Conservation (phyloP, 106 monocot species). For the Dioscorea zingiberensis region DNA sequence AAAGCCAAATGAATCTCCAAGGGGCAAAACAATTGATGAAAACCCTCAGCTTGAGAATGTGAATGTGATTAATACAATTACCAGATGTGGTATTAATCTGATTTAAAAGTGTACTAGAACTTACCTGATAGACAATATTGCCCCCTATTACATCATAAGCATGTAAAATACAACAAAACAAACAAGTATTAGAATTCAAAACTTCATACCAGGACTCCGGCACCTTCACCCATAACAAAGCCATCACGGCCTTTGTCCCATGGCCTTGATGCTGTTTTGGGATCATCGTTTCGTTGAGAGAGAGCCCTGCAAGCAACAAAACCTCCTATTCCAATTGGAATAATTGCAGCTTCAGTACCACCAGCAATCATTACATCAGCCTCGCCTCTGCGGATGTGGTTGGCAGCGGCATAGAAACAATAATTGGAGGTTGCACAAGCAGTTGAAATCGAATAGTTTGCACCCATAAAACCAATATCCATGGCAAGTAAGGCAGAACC, state of each 20-base stretch:
- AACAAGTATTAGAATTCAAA: neutral
- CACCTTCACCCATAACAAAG: conserved; percentile 99
- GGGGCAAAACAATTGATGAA: neutral
- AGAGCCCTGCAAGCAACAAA: conserved; percentile 97
- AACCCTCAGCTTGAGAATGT: neutral
- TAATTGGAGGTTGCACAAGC: conserved; percentile 99
- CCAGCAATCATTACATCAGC: conserved; percentile 97
- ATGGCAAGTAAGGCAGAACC: conserved; percentile 94
- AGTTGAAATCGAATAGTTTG: conserved; percentile 98
- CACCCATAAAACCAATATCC: conserved; percentile 98
- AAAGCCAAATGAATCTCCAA: neutral
- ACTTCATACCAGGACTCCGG: conserved; percentile 76
- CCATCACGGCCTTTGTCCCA: conserved; percentile 98
- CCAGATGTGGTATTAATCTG: too few species aligned
- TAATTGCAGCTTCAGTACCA: conserved; percentile 97
- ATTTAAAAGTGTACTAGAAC: too few species aligned
- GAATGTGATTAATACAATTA: neutral
- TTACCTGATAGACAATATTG: too few species aligned
- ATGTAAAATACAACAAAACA: neutral
- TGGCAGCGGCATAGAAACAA: conserved; percentile 96
- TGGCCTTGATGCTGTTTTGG: conserved; percentile 91
- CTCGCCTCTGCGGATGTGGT: conserved; percentile 90
- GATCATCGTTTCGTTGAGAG: conserved; percentile 96
- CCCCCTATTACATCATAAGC: too few species aligned
- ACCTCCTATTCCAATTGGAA: conserved; percentile 96